Base-by-base conservation (phyloP, 2,329 filamentous ascomycete genomes). In the Neodidymelliopsis sp. region DNA sequence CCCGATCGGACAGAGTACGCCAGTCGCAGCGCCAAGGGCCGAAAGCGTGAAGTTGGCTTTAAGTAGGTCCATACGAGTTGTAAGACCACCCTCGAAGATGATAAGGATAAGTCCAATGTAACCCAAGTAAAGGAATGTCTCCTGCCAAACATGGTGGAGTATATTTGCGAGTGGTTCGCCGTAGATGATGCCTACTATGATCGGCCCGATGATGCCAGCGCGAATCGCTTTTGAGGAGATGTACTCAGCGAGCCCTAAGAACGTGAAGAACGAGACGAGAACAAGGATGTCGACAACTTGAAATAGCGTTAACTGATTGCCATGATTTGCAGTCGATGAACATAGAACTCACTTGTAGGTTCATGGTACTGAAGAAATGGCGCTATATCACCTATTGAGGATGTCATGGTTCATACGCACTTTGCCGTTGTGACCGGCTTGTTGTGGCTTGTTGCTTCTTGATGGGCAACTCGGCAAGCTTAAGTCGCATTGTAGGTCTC, bases 1-100 rank as follows among this genome's bases (percentile, higher is more conserved):
- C 35, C 34, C 48, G 18, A 55, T 80, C 1, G 78, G 78, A 13
- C 75, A 72, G n/a, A 74, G 60, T 4, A 80, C 74, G 2, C 78
- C 78, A 0, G 77, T 71, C 2, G 74, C 63, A 2, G 78, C 78
- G 3, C 70, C 75, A 3, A 74, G 30, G 18, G 74, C 59, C 51
- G 74, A 77, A 23, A 78, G 64, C 3, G 72, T 12, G 31, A 80
- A 72, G 47, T 79, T 79, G 23, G 73, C 67, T 56, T 74, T 74
- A 8, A 80, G 66, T 1, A 80, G 67, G 54, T 79, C 78, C 3
- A 80, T 59, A 0, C 77, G 75, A 22, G 77, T 69, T 8, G 74
- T 72, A 12, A 81, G 65, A 1, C 78, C 77, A n/a, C 78, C 79
- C 66, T 80, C 76, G 46, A 80, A 80, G 29, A 80, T 79, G 46